Evolutionary conservation across 2,329 filamentous ascomycete genomes (phyloP).

Genomic region (Hawksworthiomyces lignivorus): DNA sequence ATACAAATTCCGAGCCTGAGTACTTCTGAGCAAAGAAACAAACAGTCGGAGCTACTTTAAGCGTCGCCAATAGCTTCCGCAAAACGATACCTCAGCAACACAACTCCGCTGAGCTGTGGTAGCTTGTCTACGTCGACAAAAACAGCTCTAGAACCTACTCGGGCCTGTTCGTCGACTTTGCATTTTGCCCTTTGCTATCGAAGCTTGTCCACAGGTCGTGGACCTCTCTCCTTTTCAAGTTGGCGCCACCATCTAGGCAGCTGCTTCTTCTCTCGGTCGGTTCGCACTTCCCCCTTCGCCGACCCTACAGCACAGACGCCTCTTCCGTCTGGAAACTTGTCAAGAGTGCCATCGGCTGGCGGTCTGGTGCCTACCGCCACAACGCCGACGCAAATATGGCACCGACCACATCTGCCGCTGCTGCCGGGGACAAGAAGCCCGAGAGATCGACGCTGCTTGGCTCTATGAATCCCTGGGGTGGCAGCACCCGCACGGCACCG

Average conservation of each 20-base stretch:
- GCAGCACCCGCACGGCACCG: slow-evolving; percentile 26
- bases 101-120: too few relatives aligned
- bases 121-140: too few relatives aligned
- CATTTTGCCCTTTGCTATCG: too few relatives aligned
- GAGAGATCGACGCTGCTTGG: slow-evolving; percentile 56
- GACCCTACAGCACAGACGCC: slow-evolving; percentile 1
- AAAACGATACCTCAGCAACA: too few relatives aligned
- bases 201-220: too few relatives aligned
- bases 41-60: too few relatives aligned
- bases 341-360: slow-evolving; percentile 4
- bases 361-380: background rate
- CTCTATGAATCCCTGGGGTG: slow-evolving; percentile 54
- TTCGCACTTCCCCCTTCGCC: background rate
- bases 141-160: too few relatives aligned
- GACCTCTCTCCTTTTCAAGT: slow-evolving; percentile 2
- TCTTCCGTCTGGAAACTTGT: slow-evolving; percentile 2
- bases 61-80: too few relatives aligned
- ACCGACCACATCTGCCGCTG: slow-evolving; percentile 21
- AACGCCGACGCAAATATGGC: slow-evolving; percentile 26
- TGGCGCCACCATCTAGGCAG: slow-evolving; percentile 7
- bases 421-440: slow-evolving; percentile 45
- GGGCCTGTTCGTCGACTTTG: too few relatives aligned
- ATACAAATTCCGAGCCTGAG: too few relatives aligned
- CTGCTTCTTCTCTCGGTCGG: slow-evolving; percentile 4
- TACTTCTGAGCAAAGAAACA: too few relatives aligned